A percentile compares a stretch with the other conserved stretches of the same genome.
phyloP scores from a whole-genome alignment of 129 eudicot species.

The Centrapalus pauciflorus region DNA sequence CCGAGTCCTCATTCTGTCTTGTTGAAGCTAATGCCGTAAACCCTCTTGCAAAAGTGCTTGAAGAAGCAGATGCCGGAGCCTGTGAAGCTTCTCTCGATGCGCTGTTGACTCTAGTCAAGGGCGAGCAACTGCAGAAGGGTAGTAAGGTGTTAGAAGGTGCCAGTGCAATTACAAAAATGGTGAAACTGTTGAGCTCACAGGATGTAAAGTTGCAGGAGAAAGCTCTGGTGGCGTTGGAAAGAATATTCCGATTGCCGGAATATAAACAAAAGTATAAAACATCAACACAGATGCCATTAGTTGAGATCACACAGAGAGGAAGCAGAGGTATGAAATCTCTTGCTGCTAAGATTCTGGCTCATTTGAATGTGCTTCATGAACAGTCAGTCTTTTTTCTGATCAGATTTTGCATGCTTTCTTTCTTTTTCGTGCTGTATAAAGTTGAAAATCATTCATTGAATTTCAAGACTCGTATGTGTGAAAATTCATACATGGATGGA shows the following conservation, averaged over 20 bases:
- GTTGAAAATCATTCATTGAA: background rate
- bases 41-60: constrained; percentile 34
- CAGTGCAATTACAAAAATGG: constrained; percentile 28
- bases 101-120: constrained; percentile 34
- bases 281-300: constrained; percentile 40
- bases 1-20: constrained; percentile 45
- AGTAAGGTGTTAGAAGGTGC: constrained; percentile 45
- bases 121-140: constrained; percentile 35
- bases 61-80: constrained; percentile 27
- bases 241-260: constrained; percentile 38
- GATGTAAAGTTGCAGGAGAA: constrained; percentile 36
- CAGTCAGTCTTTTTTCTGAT: constrained; percentile 49
- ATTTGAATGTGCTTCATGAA: constrained; percentile 44
- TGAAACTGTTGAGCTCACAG: constrained; percentile 41
- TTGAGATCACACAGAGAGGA: constrained; percentile 58
- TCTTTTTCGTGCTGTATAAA: background rate
- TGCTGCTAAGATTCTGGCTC: constrained; percentile 55
- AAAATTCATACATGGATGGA: background rate
- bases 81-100: constrained; percentile 46
- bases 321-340: constrained; percentile 36
- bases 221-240: constrained; percentile 33
- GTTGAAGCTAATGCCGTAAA: constrained; percentile 38
- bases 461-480: too few species aligned
- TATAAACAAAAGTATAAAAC: constrained; percentile 37
- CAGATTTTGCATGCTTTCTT: background rate